A percentile compares a stretch with the other conserved stretches of the same genome.
Evolutionary conservation across 2,329 filamentous ascomycete species (phyloP).

Genomic region (Hypoxylon sp.): DNA sequence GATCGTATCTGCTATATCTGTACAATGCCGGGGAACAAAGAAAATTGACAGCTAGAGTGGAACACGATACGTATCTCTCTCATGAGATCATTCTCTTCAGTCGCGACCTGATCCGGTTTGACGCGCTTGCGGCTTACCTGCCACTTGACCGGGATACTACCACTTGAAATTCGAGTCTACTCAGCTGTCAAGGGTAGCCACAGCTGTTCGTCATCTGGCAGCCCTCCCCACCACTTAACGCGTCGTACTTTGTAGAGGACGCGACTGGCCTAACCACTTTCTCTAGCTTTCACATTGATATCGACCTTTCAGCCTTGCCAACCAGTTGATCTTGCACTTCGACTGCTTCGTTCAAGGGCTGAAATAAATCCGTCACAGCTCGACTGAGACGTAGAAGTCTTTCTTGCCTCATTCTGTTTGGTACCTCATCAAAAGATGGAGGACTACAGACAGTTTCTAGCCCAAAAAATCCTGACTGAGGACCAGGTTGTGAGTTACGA

Average conservation of each 20-base stretch:
- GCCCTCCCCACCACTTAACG: slow-evolving; percentile 43
- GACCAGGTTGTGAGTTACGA: slow-evolving; percentile 68
- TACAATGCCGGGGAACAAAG: neutral
- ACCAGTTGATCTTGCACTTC: neutral
- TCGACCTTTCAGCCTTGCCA: neutral
- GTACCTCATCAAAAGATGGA: slow-evolving; percentile 53
- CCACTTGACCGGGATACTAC: no score
- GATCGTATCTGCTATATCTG: neutral
- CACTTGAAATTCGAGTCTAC: slow-evolving; percentile 19
- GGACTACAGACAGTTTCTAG: slow-evolving; percentile 76
- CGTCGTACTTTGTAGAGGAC: slow-evolving; percentile 31
- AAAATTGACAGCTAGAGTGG: neutral
- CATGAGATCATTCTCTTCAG: slow-evolving; percentile 28
- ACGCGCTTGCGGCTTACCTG: no score
- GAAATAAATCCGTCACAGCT: neutral
- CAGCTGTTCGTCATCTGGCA: neutral
- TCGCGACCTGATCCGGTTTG: slow-evolving; percentile 11
- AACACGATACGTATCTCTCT: neutral
- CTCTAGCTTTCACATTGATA: neutral
- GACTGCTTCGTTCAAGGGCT: neutral
- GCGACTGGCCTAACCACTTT: slow-evolving; percentile 14
- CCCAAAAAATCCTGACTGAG: slow-evolving; percentile 78
- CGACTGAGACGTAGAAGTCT: neutral
- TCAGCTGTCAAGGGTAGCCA: slow-evolving; percentile 1
- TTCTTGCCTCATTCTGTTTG: slow-evolving; percentile 6